Percentiles rank a stretch among this genome's conserved stretches.
These are phyloP conservation scores for Parachlorella kessleri DNA, from an alignment of 139 green algal genomes.

Conservation along the genomic window DNA sequence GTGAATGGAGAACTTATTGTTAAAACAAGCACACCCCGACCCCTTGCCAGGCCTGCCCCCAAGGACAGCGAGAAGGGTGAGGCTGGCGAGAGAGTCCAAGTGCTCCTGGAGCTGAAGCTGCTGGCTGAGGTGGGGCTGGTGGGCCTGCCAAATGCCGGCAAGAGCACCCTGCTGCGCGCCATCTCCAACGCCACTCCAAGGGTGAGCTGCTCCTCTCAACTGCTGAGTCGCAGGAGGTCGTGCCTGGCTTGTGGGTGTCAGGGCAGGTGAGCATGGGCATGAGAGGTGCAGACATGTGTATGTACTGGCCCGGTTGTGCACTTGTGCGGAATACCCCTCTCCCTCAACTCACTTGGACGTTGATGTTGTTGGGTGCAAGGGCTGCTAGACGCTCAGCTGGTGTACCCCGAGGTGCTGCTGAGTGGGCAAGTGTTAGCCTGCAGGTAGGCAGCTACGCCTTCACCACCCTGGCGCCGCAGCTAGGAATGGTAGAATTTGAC, in stretches of 20 bases:
- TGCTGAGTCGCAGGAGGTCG: not conserved
- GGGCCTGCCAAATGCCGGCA: slow-evolving; percentile 91
- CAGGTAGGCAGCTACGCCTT: slow-evolving; percentile 78
- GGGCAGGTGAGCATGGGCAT: not conserved
- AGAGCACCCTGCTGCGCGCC: slow-evolving; percentile 73
- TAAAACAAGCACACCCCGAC: too few relatives aligned
- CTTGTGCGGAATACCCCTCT: too few relatives aligned
- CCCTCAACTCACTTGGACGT: too few relatives aligned
- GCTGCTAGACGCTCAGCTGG: too few relatives aligned
- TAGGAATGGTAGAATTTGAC: slow-evolving; percentile 56
- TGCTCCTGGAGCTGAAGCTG: slow-evolving; percentile 86
- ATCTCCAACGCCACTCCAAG: slow-evolving; percentile 61
- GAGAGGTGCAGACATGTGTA: not conserved
- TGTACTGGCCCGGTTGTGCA: too few relatives aligned
- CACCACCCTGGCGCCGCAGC: slow-evolving; percentile 82
- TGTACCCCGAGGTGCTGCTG: too few relatives aligned
- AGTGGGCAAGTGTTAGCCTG: too few relatives aligned
- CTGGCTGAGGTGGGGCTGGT: slow-evolving; percentile 96
- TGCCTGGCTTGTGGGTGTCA: not conserved
- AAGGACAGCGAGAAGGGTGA: slow-evolving; percentile 56
- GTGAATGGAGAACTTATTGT: too few relatives aligned
- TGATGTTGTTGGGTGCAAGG: too few relatives aligned
- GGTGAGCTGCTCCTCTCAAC: too few relatives aligned
- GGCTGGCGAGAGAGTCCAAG: slow-evolving; percentile 53
- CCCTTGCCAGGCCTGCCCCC: slow-evolving; percentile 46